These are phyloP conservation scores for Clitocybe nebularis DNA, from an alignment of 1,284 basidiomycete genomes.

Conservation along the genomic window DNA sequence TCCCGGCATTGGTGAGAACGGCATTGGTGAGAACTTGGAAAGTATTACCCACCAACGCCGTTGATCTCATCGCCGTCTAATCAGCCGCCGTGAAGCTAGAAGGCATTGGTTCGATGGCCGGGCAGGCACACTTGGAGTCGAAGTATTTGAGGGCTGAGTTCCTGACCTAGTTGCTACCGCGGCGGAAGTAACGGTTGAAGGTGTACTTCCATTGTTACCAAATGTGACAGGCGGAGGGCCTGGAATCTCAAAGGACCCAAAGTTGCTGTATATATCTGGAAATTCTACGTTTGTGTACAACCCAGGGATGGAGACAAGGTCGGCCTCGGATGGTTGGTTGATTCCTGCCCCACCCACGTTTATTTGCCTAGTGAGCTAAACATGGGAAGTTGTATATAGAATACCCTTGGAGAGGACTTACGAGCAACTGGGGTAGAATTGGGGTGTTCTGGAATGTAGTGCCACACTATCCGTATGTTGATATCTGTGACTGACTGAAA, in stretches of 20 bases:
- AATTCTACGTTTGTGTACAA: constrained; percentile 29
- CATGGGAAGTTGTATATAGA: constrained; percentile 1
- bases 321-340: constrained; percentile 25
- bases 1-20: too few species aligned
- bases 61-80: constrained; percentile 18
- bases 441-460: constrained; percentile 32
- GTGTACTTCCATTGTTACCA: constrained; percentile 19
- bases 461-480: constrained; percentile 25
- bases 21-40: too few species aligned
- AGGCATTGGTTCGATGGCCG: constrained; percentile 20
- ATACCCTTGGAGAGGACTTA: constrained; percentile 22
- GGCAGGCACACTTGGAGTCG: constrained; percentile 6
- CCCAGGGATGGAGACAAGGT: constrained; percentile 31
- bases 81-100: constrained; percentile 23
- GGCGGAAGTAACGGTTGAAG: constrained; percentile 16
- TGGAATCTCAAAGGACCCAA: constrained; percentile 32
- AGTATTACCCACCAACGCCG: not conserved
- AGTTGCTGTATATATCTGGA: constrained; percentile 32
- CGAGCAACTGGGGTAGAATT: constrained; percentile 38
- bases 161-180: constrained; percentile 12
- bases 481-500: not conserved
- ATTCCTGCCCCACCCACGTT: constrained; percentile 32
- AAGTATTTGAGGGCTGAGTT: constrained; percentile 4
- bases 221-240: constrained; percentile 31
- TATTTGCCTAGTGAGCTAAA: constrained; percentile 27